Evolutionary conservation across 139 green algal species (phyloP).

Genomic region (Haematococcus lacustris): DNA sequence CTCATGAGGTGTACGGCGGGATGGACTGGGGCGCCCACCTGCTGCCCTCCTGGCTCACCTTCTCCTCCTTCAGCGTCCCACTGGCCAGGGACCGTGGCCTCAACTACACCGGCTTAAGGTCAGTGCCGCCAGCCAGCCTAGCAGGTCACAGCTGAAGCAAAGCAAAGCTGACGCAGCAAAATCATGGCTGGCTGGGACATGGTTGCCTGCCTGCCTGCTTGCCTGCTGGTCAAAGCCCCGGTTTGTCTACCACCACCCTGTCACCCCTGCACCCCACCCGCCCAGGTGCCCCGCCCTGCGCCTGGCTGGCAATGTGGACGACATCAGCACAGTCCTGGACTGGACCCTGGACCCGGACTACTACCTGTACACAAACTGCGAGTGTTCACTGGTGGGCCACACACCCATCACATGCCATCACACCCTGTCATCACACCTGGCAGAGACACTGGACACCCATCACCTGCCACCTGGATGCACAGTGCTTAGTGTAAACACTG

Average conservation of each 20-base stretch:
- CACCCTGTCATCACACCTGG: background rate
- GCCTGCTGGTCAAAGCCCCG: background rate
- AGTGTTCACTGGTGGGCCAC: background rate
- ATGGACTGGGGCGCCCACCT: background rate
- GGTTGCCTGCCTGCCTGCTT: background rate
- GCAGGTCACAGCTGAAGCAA: background rate
- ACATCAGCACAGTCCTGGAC: background rate
- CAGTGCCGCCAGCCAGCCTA: background rate
- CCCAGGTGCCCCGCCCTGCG: constrained; percentile 1
- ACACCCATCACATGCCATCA: background rate
- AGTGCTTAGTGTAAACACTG: background rate
- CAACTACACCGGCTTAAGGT: background rate
- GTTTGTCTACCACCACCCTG: no score
- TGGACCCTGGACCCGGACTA: constrained; percentile 25
- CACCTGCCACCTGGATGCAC: no score
- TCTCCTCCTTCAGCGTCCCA: background rate
- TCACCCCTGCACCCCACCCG: no score
- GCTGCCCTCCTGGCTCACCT: background rate
- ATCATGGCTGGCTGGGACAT: background rate
- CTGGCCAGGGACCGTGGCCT: background rate
- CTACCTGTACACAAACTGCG: constrained; percentile 22
- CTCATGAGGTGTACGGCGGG: background rate
- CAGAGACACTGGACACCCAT: background rate
- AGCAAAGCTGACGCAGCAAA: background rate
- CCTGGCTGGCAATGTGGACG: background rate